Evolutionary conservation across 2,329 filamentous ascomycete species (phyloP).

Genomic region (Aspergillus brasiliensis): DNA sequence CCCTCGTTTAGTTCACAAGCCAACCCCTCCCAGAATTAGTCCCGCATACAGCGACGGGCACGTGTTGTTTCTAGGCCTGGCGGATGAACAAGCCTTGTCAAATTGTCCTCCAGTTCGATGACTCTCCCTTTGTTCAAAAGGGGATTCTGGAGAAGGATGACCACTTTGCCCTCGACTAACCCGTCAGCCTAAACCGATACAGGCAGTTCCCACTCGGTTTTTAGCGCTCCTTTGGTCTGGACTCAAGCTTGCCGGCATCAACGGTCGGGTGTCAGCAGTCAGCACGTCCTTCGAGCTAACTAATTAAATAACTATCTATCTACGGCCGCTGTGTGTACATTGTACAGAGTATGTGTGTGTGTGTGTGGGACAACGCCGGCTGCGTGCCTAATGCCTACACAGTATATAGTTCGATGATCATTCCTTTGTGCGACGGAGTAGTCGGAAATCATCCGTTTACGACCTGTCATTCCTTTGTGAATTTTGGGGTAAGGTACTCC

Average conservation of each 20-base stretch:
- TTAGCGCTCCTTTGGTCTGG: not conserved
- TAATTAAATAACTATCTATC: not conserved
- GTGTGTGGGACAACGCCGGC: not conserved
- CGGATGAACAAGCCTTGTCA: not conserved
- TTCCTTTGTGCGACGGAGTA: not conserved
- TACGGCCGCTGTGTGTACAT: not conserved
- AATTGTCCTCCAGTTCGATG: not conserved
- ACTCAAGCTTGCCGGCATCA: constrained; percentile 7
- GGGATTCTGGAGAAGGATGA: not conserved
- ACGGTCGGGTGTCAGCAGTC: constrained; percentile 11
- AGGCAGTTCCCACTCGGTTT: not conserved
- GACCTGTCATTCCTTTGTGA: not conserved
- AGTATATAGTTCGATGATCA: not conserved
- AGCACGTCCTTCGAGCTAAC: not conserved
- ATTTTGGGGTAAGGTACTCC: not conserved
- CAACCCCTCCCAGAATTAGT: constrained; percentile 9
- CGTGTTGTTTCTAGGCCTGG: constrained; percentile 18
- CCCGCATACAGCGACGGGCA: constrained; percentile 24
- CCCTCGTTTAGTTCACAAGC: not conserved
- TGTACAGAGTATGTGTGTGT: not conserved
- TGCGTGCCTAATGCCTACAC: not conserved
- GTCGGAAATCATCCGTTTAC: not conserved
- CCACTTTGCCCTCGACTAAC: not conserved
- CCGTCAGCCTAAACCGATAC: not conserved
- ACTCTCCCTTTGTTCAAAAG: constrained; percentile 6